phyloP scores from a whole-genome alignment of 2,329 filamentous ascomycete genomes.

The Metarhizium album region DNA sequence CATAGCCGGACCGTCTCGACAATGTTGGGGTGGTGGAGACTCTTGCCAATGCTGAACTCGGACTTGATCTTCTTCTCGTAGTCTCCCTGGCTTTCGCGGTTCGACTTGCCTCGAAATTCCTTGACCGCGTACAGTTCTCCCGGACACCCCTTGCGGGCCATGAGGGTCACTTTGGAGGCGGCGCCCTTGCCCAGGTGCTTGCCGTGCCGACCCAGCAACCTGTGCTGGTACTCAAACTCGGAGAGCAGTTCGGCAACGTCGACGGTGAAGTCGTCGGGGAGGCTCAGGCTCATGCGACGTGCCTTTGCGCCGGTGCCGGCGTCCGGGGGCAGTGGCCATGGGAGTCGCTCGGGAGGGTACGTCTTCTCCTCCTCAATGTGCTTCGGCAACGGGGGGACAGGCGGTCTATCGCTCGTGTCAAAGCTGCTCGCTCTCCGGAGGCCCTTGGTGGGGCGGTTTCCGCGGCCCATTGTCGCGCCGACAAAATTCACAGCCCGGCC shows the following conservation, averaged over 20 bases:
- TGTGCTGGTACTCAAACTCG: conserved; percentile 61
- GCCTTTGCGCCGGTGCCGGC: conserved; percentile 68
- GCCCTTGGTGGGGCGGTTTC: conserved; percentile 14
- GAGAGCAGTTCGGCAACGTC: conserved; percentile 57
- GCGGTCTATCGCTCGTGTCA: conserved; percentile 25
- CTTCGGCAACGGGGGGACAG: conserved; percentile 11
- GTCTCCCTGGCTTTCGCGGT: conserved; percentile 58
- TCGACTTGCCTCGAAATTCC: conserved; percentile 67
- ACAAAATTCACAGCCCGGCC: conserved; percentile 38
- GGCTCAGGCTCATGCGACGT: conserved; percentile 61
- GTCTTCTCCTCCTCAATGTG: conserved; percentile 16
- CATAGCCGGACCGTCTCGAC: conserved; percentile 71
- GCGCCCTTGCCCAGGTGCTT: conserved; percentile 73
- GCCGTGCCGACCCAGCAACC: conserved; percentile 60
- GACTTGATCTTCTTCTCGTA: conserved; percentile 87
- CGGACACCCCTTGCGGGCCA: conserved; percentile 57
- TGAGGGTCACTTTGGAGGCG: conserved; percentile 71
- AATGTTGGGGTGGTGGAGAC: conserved; percentile 76
- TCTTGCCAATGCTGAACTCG: conserved; percentile 80
- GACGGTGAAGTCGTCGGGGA: conserved; percentile 65
- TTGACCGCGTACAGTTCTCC: conserved; percentile 73
- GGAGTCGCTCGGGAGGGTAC: conserved; percentile 31
- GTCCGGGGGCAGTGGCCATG: conserved; percentile 53
- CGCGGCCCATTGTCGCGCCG: conserved; percentile 16
- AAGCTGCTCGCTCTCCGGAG: conserved; percentile 38